Evolutionary conservation across 768 basidiomycete species (phyloP), one percentile per base, ranked within the genome.

Genomic region (Xerocomellus intermedius): DNA sequence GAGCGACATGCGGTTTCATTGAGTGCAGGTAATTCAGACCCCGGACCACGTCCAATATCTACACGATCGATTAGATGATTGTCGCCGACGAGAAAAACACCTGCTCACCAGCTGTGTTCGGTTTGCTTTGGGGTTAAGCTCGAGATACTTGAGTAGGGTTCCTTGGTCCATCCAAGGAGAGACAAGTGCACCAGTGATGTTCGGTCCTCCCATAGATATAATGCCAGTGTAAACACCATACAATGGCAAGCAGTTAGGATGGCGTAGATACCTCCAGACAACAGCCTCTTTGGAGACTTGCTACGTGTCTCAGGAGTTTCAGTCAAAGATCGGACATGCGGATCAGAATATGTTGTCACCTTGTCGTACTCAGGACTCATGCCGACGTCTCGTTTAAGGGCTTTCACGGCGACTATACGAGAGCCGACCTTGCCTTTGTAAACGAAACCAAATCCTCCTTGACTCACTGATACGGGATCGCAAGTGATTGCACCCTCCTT

Each of bases 11-110:
- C 0, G 73, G 74, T 35, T 61, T 48, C 56, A 71, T 67, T 0
- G 72, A 76, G 52, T 80, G 79, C 14, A 80, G 58, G 48, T 80
- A 78, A 5, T 68, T 45, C 42, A 80, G 57, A 14, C 79, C 79
- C n/a, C 72, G 64, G 24, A 73, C 73, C 19, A 78, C 64, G 49
- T 80, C 79, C 12, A 74, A 60, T 39, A 79, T 72, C 79, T 80
- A 46, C 17, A 19, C 7, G 28, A 37, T 32, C 8, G 13, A 33
- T 53, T 33, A 48, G 36, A n/a, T 48, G 26, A 53, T 28, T 12
- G 3, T 4, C 30, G 2, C 22, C 14, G 24, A n/a, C 5, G 22
- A 49, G 12, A 38, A 55, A 45, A 12, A n/a, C 14, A 12, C 30
- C 22, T 30, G 36, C 69, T 66, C 55, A 77, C 76, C 60, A 78